Evolutionary conservation across 371 early-diverging fungal species (phyloP), one percentile per base, ranked within the genome.

Genomic region (Mucor irregularis): DNA sequence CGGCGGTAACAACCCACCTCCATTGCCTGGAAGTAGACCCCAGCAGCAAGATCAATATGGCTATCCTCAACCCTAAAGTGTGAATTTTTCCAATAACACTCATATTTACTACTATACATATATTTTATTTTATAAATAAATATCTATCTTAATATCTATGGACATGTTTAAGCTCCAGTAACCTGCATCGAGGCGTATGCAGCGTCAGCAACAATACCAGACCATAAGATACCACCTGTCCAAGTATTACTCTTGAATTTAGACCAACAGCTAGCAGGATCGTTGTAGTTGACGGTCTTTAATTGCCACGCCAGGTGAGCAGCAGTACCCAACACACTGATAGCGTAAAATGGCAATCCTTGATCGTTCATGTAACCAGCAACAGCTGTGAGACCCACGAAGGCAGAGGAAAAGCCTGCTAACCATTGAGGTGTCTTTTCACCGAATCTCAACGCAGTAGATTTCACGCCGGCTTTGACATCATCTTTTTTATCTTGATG

Each of bases 401-500:
- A 89, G 0, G 82, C 63, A 1, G 81, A 68, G 0, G 94, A 88
- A 63, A 96, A 94, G 0, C 76, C 83, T 1, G 89, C 67, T 14
- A 96, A 74, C 69, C 86, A 89, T 29, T 74, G 66, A 30, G 85
- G 85, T 1, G 92, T 87, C 30, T 83, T 78, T 14, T 87, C 85
- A 2, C 87, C 95, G 73, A 97, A 94, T 2, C 83, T 76, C 7
- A 97, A 62, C 0, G 97, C 95, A 4, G 98, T 97, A 0, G 96
- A 96, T 65, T 94, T 94, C 47, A 96, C 89, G 4, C 97, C 96
- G 10, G 85, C 87, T 38, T 76, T 72, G 31, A 89, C 34, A 69
- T 97, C 98, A 62, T 96, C 95, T 19, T 71, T 74, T 71, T 93
- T 95, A 74, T 97, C 98, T 71, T 92, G 94, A 54, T 95, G 92